Base-by-base conservation (phyloP, 768 basidiomycete genomes). In the Tephrocybe sp. region DNA sequence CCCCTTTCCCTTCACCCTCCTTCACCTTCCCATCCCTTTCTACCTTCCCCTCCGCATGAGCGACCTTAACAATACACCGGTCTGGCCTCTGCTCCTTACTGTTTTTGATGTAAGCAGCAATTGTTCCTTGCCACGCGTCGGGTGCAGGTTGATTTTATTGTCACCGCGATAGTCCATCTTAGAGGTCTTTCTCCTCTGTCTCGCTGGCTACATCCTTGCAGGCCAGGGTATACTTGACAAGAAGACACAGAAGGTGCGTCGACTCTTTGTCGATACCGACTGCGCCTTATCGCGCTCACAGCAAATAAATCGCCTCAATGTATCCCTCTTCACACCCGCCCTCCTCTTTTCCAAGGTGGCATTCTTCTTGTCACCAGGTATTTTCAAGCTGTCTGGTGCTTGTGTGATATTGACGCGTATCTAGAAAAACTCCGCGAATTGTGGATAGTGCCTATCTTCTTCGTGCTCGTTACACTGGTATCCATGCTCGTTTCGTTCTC, bases 321-420 rank as follows among this genome's bases (percentile, higher is more conserved):
- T 96, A 19, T 88, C 88, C 0, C 80, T 98, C 26, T 97, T 98
- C 70, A 92, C 89, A 0, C 89, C 90, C 0, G 86, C 88, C 0
- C 80, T 95, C 5, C 73, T 96, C 26, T 95, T 96, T 69, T 93
- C 90, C 11, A 98, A 97, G 70, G 93, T 98, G 18, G 96, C 95
- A 0, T 96, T 95, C 71, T 91, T 88, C 64, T 67, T 94, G 34
- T 82, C 87, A 0, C 93, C 95, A 64, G 80, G 88, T 81, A 55
- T 27, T 76, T 60, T 18, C 1, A 15, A 26, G 7, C 15, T 18
- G n/a, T 4, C 9, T n/a, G 2, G 3, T n/a, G 9, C 12, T 12
- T 11, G 5, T 8, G 22, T 5, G 0, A 2, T 13, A 6, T 34
- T 26, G 11, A 45, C 30, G 1, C 9, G 1, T n/a, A 3, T 21